A percentile compares a stretch with the other conserved stretches of the same genome.
These are phyloP conservation scores for Helicosporidium sp. DNA, from an alignment of 139 green algal species.

Conservation along the genomic window DNA sequence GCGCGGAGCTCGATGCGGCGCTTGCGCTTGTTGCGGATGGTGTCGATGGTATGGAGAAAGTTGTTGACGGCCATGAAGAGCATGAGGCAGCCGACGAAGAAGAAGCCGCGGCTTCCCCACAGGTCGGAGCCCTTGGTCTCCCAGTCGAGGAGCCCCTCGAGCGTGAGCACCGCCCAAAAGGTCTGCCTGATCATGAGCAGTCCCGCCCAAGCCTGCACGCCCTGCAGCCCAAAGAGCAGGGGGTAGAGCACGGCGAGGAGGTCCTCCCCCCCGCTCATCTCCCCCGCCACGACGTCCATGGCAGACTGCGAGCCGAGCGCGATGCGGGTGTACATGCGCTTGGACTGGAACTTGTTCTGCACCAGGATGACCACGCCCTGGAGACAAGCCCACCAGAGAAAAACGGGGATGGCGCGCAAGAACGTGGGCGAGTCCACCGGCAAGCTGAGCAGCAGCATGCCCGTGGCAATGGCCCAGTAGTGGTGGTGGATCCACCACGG, in stretches of 20 bases:
- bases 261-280: slow-evolving; percentile 43
- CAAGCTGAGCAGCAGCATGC: slow-evolving; percentile 63
- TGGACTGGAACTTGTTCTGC: slow-evolving; percentile 64
- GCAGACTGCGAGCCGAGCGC: slow-evolving; percentile 66
- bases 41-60: too few relatives aligned
- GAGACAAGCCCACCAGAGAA: slow-evolving; percentile 32
- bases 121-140: slow-evolving; percentile 52
- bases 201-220: slow-evolving; percentile 47
- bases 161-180: slow-evolving; percentile 24
- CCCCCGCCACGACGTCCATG: slow-evolving; percentile 76
- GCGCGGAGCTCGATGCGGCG: too few relatives aligned
- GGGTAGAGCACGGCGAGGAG: slow-evolving; percentile 77
- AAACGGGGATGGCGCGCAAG: slow-evolving; percentile 19
- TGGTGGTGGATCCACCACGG: slow-evolving; percentile 89
- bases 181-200: slow-evolving; percentile 36
- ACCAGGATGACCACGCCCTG: slow-evolving; percentile 38
- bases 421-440: slow-evolving; percentile 56
- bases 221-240: slow-evolving; percentile 53
- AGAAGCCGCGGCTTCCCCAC: slow-evolving; percentile 56
- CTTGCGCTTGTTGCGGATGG: too few relatives aligned
- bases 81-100: slow-evolving; percentile 26
- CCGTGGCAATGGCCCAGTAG: slow-evolving; percentile 58
- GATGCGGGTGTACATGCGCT: slow-evolving; percentile 84
- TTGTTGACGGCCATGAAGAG: slow-evolving; percentile 58
- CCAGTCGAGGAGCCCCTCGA: slow-evolving; percentile 40